Evolutionary conservation across 2,329 filamentous ascomycete genomes (phyloP), one percentile per base, ranked within the genome.

Genomic region (Arthroderma sp.): DNA sequence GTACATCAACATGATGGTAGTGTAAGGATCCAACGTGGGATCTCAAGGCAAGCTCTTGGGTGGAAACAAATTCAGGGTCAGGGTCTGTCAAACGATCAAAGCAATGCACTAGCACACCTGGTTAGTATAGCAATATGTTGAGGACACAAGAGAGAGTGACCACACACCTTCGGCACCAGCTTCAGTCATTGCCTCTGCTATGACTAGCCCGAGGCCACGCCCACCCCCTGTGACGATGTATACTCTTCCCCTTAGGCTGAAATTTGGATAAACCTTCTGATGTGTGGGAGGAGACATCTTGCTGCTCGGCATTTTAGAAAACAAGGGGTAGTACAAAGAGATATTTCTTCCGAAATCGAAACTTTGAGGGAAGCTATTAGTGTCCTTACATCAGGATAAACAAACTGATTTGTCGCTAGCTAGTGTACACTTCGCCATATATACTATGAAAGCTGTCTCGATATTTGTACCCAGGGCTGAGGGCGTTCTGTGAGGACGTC

Each of bases 1-100:
- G 62, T 6, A 72, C 68, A 46, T 74, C 71, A 33, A 72, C 63
- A 7, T 62, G 64, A 37, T 63, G 57, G 55, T 73, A 74, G 40
- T 68, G 60, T 5, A 74, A 54, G 6, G 53, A 59, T 30, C 42
- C 64, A 63, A 47, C 60, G 64, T 37, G 63, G 50, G 4, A 50
- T 52, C 11, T 60, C 50, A 29, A 65, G 54, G 46, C 50, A 28
- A 52, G 34, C 62, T 60, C 34, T 62, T 53, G 50, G 38, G 42
- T 38, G 6, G 56, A 54, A 15, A 56, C 46, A 54, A 70, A 73
- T 39, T 69, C 66, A 3, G 60, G 51, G 6, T 65, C 59, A 1
- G 70, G 69, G n/a, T 60, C 51, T n/a, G 59, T 53, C 4, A 66
- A 59, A 2, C 63, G 61, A 53, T 74, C 71, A 32, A 73, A 57